Evolutionary conservation across 2,329 filamentous ascomycete species (phyloP).

Genomic region (Claviceps digitariae): DNA sequence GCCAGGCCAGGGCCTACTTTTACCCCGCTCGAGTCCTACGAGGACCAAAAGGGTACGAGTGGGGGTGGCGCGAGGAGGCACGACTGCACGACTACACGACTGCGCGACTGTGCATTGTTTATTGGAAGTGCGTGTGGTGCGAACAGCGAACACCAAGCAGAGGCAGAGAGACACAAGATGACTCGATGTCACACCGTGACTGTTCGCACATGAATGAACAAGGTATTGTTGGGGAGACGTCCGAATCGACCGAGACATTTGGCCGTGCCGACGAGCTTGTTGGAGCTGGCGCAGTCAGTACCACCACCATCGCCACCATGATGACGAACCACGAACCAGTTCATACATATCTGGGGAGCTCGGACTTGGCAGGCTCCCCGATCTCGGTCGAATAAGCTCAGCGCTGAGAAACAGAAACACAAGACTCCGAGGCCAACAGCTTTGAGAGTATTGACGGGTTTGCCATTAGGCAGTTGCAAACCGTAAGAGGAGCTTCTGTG

Average conservation of each 20-base stretch:
- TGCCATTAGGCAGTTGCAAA: constrained; percentile 4
- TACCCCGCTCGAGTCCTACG: too few relatives aligned
- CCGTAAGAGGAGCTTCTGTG: not conserved
- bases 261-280: not conserved
- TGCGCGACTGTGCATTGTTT: not conserved
- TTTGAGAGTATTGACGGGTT: not conserved
- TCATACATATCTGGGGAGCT: not conserved
- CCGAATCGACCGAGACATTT: not conserved
- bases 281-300: not conserved
- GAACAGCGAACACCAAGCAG: not conserved
- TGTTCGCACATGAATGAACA: not conserved
- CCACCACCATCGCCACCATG: not conserved
- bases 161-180: not conserved
- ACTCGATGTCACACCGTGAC: not conserved
- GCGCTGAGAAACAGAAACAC: not conserved
- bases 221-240: not conserved
- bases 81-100: too few relatives aligned
- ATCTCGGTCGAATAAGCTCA: constrained; percentile 1
- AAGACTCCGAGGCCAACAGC: too few relatives aligned
- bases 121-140: not conserved
- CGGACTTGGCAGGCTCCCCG: constrained; percentile 5
- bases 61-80: not conserved
- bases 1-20: not conserved
- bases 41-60: not conserved
- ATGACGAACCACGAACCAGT: not conserved